Evolutionary conservation across 2,329 filamentous ascomycete genomes (phyloP).

Genomic region (Cytospora piceicola): DNA sequence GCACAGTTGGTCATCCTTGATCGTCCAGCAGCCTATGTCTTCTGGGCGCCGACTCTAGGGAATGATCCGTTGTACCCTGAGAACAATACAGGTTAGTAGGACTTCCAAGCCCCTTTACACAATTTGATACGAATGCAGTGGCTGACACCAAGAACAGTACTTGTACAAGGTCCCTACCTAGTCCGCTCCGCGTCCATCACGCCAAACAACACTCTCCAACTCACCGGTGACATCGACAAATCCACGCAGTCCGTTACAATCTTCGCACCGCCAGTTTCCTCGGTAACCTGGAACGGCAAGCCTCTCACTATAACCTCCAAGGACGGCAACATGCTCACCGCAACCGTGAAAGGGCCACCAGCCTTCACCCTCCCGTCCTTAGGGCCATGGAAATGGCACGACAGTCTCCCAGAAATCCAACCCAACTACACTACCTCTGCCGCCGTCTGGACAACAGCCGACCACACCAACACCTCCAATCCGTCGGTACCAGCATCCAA

Average conservation of each 20-base stretch:
- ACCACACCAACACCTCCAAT: conserved; percentile 55
- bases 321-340: conserved; percentile 38
- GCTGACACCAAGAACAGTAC: conserved; percentile 40
- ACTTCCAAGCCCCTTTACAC: not conserved
- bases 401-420: conserved; percentile 53
- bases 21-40: conserved; percentile 56
- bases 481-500: conserved; percentile 51
- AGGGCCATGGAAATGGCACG: conserved; percentile 50
- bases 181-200: conserved; percentile 50
- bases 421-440: conserved; percentile 48
- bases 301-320: conserved; percentile 38
- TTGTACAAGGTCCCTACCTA: conserved; percentile 57
- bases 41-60: conserved; percentile 58
- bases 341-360: conserved; percentile 36
- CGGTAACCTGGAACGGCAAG: conserved; percentile 57
- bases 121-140: too few species aligned
- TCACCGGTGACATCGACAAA: conserved; percentile 51
- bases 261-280: conserved; percentile 51
- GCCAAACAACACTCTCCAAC: conserved; percentile 40
- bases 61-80: conserved; percentile 50
- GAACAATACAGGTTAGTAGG: conserved; percentile 48
- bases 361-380: conserved; percentile 46
- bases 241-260: conserved; percentile 47
- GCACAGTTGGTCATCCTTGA: conserved; percentile 57
- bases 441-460: conserved; percentile 50